Evolutionary conservation across 371 early-diverging fungal genomes (phyloP).

Genomic region (Haplosporangium sp.): DNA sequence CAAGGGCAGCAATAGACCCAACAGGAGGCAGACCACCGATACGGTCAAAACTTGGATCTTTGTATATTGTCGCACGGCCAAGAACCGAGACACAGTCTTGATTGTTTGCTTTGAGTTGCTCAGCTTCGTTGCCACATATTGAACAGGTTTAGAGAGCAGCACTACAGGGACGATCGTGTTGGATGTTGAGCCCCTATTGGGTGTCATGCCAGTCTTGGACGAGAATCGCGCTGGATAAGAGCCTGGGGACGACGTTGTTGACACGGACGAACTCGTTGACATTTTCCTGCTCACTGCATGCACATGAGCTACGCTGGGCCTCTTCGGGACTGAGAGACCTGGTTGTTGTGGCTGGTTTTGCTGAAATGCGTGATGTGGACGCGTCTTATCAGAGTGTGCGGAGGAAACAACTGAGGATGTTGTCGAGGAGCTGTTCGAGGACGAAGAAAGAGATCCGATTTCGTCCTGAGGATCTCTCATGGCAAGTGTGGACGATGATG

Average conservation of each 20-base stretch:
- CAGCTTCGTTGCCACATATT: conserved; percentile 28
- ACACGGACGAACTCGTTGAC: conserved; percentile 32
- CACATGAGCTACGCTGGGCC: conserved; percentile 17
- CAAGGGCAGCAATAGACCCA: conserved; percentile 41
- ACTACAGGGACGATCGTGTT: background rate
- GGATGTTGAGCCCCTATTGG: background rate
- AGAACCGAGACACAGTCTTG: conserved; percentile 27
- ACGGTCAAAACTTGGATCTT: conserved; percentile 50
- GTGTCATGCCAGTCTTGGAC: conserved; percentile 4
- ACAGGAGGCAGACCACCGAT: conserved; percentile 37
- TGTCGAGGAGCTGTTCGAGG: conserved; percentile 36
- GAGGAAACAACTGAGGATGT: conserved; percentile 16
- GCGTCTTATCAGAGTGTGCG: background rate
- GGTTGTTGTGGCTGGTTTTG: conserved; percentile 7
- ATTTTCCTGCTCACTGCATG: conserved; percentile 34
- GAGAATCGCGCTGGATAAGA: conserved; percentile 39
- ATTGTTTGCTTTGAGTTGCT: conserved; percentile 39
- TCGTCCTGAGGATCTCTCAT: conserved; percentile 46
- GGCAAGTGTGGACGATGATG: conserved; percentile 36
- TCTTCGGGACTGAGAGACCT: background rate
- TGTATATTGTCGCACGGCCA: conserved; percentile 49
- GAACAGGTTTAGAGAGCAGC: background rate
- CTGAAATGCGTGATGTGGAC: conserved; percentile 1
- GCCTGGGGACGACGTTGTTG: conserved; percentile 29
- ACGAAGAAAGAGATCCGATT: conserved; percentile 37